Evolutionary conservation across 2,329 filamentous ascomycete species (phyloP).

Genomic region (Colletotrichum limetticola): DNA sequence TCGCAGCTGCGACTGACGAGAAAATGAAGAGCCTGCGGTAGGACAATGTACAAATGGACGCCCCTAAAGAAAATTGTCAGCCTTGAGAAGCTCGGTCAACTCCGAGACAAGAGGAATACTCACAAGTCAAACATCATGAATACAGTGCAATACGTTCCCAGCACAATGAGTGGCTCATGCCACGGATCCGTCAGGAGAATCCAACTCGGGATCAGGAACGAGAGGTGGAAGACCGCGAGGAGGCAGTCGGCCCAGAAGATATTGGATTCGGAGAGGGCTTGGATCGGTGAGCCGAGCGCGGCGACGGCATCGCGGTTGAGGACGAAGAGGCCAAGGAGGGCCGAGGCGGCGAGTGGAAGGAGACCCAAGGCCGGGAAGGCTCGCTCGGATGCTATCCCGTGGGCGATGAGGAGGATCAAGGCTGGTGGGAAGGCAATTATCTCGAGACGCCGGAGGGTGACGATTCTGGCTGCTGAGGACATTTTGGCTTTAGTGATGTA

Average conservation of each 20-base stretch:
- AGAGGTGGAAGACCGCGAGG: slow-evolving; percentile 27
- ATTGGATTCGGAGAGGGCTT: slow-evolving; percentile 31
- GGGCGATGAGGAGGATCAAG: slow-evolving; percentile 25
- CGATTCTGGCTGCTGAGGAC: slow-evolving; percentile 3
- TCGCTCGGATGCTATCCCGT: slow-evolving; percentile 14
- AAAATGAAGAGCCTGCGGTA: slow-evolving; percentile 36
- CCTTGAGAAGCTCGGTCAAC: background rate
- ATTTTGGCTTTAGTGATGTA: background rate
- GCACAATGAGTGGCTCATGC: slow-evolving; percentile 15
- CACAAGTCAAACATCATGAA: slow-evolving; percentile 37
- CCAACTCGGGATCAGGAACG: slow-evolving; percentile 36
- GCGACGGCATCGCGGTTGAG: slow-evolving; percentile 35
- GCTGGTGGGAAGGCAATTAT: slow-evolving; percentile 37
- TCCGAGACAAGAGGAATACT: background rate
- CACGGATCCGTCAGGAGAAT: background rate
- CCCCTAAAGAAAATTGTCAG: background rate
- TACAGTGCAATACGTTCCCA: slow-evolving; percentile 36
- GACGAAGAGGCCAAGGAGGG: slow-evolving; percentile 26
- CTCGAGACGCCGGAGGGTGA: slow-evolving; percentile 36
- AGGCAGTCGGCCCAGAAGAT: slow-evolving; percentile 33
- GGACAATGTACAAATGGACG: slow-evolving; percentile 43
- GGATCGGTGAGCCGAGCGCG: slow-evolving; percentile 36
- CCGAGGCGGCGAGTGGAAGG: slow-evolving; percentile 34
- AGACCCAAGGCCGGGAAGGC: slow-evolving; percentile 37
- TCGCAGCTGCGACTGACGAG: slow-evolving; percentile 10